phyloP scores from a whole-genome alignment of 2,329 filamentous ascomycete species.

The Penicillium expansum region DNA sequence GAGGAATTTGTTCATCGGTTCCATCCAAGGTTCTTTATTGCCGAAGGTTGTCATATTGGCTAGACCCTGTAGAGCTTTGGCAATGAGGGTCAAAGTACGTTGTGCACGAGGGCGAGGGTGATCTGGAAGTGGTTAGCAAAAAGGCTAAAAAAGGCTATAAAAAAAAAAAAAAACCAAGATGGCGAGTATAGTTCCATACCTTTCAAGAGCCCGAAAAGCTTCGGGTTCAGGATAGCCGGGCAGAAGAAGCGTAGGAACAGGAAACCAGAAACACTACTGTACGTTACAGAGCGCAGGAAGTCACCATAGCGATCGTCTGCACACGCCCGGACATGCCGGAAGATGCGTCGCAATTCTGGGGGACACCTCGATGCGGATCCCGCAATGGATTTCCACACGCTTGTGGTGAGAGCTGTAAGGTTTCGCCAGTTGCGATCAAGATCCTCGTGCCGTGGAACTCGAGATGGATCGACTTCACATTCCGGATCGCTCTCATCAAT shows the following conservation, averaged over 20 bases:
- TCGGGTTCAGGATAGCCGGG: conserved; percentile 92
- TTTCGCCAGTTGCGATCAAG: conserved; percentile 79
- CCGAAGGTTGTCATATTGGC: conserved; percentile 90
- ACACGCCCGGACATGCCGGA: conserved; percentile 87
- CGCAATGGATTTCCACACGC: conserved; percentile 81
- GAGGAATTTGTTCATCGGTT: conserved; percentile 92
- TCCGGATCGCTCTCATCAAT: conserved; percentile 89
- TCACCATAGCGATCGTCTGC: conserved; percentile 94
- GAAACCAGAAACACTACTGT: conserved; percentile 93
- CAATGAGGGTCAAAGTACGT: conserved; percentile 84
- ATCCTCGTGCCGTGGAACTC: conserved; percentile 65
- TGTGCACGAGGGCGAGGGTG: conserved; percentile 80
- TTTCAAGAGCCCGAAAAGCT: conserved; percentile 81
- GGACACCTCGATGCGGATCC: conserved; percentile 73
- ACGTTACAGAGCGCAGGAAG: conserved; percentile 82
- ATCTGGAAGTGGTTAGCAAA: conserved; percentile 50
- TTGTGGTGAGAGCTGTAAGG: conserved; percentile 71
- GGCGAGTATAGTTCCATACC: conserved; percentile 41
- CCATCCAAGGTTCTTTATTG: conserved; percentile 98
- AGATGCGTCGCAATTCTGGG: conserved; percentile 75
- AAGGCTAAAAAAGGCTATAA: too few relatives aligned
- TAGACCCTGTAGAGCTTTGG: conserved; percentile 86
- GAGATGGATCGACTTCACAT: conserved; percentile 92
- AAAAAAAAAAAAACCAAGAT: background rate
- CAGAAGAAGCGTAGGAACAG: conserved; percentile 93